Base-by-base conservation (phyloP, 1,284 basidiomycete genomes). In the Irpex sp. region DNA sequence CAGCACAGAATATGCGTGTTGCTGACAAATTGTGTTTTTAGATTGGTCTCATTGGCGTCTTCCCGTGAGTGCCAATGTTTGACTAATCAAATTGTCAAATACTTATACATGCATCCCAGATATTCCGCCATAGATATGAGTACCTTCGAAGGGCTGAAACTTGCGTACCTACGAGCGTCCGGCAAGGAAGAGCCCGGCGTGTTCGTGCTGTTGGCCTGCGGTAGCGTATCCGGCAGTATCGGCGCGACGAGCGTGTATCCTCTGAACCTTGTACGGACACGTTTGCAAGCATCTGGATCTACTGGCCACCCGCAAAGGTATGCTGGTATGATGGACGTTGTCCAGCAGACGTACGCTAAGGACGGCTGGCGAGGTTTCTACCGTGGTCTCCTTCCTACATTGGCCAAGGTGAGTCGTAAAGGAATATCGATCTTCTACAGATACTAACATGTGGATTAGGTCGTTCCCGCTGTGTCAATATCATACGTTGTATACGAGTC, bases 341-440 rank as follows among this genome's bases (percentile, higher is more conserved):
- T 86, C 5, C 75, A 80, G 53, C 90, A 90, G 74, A 98, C 97
- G 19, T 92, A 92, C 75, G 80, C 83, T 57, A 83, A 86, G 19
- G 97, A 98, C 73, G 97, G 53, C 0, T 93, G 94, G 89, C 83
- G 89, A 66, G 97, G 97, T 1, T 94, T 99, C 75, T 99, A 99
- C 78, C 89, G 95, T 55, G 97, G 97, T 43, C 77, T 97, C 67
- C 84, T 94, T 61, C 95, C 94, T 39, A 95, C 93, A 55, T 81
- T 97, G 68, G 93, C 95, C 54, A 98, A 98, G 85, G 91, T 88
- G 61, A 36, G 63, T 46, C 56, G 6, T 26, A 9, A 19, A 4
- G 13, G 19, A 19, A 4, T 26, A 0, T 51, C 11, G 0, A 19
- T 51, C 19, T 4, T 33, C 39, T 51, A 35, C 36, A 19, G 60